Percentiles rank a stretch among this genome's conserved stretches.
Conservation (phyloP, 495 filamentous ascomycete species). For the Aspergillus hancockii region DNA sequence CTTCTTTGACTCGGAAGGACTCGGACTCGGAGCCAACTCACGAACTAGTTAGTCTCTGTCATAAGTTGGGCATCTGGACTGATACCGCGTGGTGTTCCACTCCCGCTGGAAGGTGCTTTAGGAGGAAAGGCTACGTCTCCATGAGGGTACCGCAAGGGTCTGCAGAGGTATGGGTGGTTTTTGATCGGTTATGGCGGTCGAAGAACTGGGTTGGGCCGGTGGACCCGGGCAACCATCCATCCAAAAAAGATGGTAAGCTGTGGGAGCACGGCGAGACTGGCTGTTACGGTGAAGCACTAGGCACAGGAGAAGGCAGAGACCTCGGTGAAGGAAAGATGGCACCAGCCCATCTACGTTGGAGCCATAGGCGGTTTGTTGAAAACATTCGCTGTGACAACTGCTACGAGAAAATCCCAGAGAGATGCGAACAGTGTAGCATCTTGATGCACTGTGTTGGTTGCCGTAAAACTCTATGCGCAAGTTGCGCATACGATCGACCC, state of each 20-base stretch:
- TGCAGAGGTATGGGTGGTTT: conserved; percentile 63
- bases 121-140: conserved; percentile 58
- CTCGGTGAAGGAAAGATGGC: conserved; percentile 55
- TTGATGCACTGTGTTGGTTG: conserved; percentile 66
- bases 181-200: conserved; percentile 62
- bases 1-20: conserved; percentile 56
- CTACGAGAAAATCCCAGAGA: conserved; percentile 51
- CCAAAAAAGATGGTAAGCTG: conserved; percentile 47
- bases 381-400: conserved; percentile 57
- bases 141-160: conserved; percentile 53
- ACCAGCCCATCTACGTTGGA: conserved; percentile 55
- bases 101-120: conserved; percentile 57
- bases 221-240: conserved; percentile 20
- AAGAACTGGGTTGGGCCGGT: conserved; percentile 58
- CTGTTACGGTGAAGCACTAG: conserved; percentile 56
- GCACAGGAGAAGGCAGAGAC: conserved; percentile 42
- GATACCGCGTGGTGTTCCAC: conserved; percentile 67
- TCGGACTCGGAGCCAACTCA: conserved; percentile 64
- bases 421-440: conserved; percentile 64
- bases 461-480: conserved; percentile 61
- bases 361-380: conserved; percentile 55
- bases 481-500: conserved; percentile 59
- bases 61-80: conserved; percentile 62
- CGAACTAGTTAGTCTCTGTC: conserved; percentile 62
- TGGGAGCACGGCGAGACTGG: conserved; percentile 62